A percentile compares a stretch with the other conserved stretches of the same genome.
These are phyloP conservation scores for Trametes elegans DNA, from an alignment of 768 basidiomycete species.

Conservation along the genomic window DNA sequence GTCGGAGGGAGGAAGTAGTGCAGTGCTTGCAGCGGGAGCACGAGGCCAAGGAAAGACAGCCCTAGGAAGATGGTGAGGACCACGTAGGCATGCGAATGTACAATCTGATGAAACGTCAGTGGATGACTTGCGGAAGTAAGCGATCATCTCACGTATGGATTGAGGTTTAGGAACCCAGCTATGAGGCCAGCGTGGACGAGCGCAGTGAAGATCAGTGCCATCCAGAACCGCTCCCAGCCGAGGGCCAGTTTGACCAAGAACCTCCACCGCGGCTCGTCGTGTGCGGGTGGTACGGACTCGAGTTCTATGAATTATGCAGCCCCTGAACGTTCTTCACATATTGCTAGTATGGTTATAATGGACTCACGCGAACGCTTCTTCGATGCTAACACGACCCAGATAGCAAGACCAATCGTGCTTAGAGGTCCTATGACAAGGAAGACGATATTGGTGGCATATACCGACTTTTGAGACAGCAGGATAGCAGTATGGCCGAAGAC, in stretches of 20 bases:
- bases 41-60: conserved; percentile 49
- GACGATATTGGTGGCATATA: conserved; percentile 58
- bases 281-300: not conserved
- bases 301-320: too few relatives aligned
- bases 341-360: too few relatives aligned
- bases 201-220: conserved; percentile 46
- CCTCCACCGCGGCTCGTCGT: conserved; percentile 25
- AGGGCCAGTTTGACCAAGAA: conserved; percentile 35
- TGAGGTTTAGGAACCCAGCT: conserved; percentile 49
- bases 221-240: conserved; percentile 62
- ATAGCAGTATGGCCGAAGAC: too few relatives aligned
- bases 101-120: conserved; percentile 41
- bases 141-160: conserved; percentile 57
- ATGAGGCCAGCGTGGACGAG: conserved; percentile 49
- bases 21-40: conserved; percentile 39
- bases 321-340: too few relatives aligned
- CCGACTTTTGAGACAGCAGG: conserved; percentile 29
- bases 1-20: conserved; percentile 29
- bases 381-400: conserved; percentile 31
- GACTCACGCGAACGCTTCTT: conserved; percentile 24
- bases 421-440: conserved; percentile 65
- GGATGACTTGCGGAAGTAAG: not conserved
- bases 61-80: conserved; percentile 50
- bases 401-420: conserved; percentile 44
- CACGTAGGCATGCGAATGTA: conserved; percentile 55